Evolutionary conservation across 2,329 filamentous ascomycete genomes (phyloP).

Genomic region (Cordyceps cicadae): DNA sequence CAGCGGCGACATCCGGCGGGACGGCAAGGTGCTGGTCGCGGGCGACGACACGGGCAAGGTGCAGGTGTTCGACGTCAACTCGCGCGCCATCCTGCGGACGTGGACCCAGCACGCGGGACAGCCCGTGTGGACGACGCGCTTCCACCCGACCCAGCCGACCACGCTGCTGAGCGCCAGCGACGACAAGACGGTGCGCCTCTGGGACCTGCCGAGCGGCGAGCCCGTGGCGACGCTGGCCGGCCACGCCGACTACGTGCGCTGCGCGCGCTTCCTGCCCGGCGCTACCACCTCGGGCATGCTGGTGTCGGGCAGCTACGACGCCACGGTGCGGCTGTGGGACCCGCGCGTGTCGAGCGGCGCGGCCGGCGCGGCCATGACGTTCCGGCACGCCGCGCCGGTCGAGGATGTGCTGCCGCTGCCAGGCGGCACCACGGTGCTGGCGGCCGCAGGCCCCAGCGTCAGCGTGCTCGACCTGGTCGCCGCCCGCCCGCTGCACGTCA

Average conservation of each 20-base stretch:
- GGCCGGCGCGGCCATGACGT: constrained; percentile 68
- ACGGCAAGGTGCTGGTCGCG: constrained; percentile 82
- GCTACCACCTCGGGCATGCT: constrained; percentile 60
- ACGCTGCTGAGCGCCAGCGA: constrained; percentile 83
- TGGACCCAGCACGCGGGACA: constrained; percentile 84
- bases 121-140: constrained; percentile 85
- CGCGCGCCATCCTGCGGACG: constrained; percentile 85
- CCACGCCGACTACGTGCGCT: constrained; percentile 87
- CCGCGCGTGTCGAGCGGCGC: constrained; percentile 56
- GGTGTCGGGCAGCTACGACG: constrained; percentile 88
- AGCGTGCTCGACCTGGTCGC: constrained; percentile 89
- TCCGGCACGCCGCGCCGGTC: constrained; percentile 85
- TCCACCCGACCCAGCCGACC: constrained; percentile 83
- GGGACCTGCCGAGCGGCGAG: constrained; percentile 79
- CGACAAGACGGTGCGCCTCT: constrained; percentile 84
- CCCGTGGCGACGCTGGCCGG: constrained; percentile 73
- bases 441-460: constrained; percentile 76
- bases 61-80: constrained; percentile 87
- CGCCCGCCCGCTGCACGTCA: constrained; percentile 74
- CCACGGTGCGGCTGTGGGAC: constrained; percentile 91
- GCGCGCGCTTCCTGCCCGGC: constrained; percentile 75
- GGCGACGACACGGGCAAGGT: constrained; percentile 88
- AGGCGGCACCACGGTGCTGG: constrained; percentile 77
- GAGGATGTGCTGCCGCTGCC: constrained; percentile 84
- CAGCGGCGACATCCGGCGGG: constrained; percentile 77